A percentile compares a stretch with the other conserved stretches of the same genome.
Evolutionary conservation across 176 grass and related monocot species (phyloP).

Genomic region (Alopecurus myosuroides): DNA sequence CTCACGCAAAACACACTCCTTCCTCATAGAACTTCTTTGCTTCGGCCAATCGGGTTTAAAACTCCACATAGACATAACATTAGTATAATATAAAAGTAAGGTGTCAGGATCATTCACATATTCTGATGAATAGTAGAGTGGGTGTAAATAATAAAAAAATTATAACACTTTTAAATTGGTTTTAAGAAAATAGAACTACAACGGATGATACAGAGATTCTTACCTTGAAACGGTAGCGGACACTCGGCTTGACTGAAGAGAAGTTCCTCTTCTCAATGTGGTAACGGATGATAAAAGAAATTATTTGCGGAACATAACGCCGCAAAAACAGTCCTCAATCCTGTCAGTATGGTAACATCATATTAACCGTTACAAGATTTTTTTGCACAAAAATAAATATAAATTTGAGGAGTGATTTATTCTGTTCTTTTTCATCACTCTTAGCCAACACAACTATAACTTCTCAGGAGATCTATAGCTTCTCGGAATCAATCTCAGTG

Average conservation of each 20-base stretch:
- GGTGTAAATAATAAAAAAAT: neutral
- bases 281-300: too few relatives aligned
- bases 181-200: too few relatives aligned
- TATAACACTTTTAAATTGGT: neutral
- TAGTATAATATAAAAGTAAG: too few relatives aligned
- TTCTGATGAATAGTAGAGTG: neutral
- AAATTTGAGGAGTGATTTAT: slow-evolving; percentile 75
- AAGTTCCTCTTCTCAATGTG: too few relatives aligned
- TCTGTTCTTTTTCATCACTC: slow-evolving; percentile 68
- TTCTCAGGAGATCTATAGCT: too few relatives aligned
- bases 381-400: neutral
- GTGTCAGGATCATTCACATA: neutral
- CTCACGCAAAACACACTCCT: slow-evolving; percentile 81
- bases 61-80: slow-evolving; percentile 72
- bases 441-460: slow-evolving; percentile 66
- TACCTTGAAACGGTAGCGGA: too few relatives aligned
- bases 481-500: slow-evolving; percentile 85
- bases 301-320: too few relatives aligned
- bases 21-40: slow-evolving; percentile 94
- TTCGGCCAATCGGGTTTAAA: slow-evolving; percentile 90
- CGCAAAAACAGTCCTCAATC: too few relatives aligned
- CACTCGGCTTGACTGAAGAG: too few relatives aligned
- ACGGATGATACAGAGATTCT: too few relatives aligned
- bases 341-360: neutral
- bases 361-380: neutral